Evolutionary conservation across 2,329 filamentous ascomycete species (phyloP).

Genomic region (Venturia oleaginea): DNA sequence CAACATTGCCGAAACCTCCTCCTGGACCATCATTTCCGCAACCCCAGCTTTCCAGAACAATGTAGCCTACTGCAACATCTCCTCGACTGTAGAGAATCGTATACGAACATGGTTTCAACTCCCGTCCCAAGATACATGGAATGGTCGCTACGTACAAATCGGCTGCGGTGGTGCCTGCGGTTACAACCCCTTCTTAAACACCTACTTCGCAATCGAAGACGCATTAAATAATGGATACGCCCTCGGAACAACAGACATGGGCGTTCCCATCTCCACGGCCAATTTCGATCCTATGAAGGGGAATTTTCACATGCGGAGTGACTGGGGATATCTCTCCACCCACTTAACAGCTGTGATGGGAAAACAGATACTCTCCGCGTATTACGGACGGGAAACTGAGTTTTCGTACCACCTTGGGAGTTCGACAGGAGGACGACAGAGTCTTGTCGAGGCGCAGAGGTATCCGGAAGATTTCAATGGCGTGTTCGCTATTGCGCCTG

Average conservation of each 20-base stretch:
- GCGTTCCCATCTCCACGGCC: background rate
- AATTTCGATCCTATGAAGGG: background rate
- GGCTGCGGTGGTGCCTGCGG: background rate
- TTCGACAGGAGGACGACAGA: conserved; percentile 3
- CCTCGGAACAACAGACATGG: background rate
- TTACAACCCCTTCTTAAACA: background rate
- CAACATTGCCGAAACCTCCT: background rate
- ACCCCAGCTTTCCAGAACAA: background rate
- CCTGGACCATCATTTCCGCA: background rate
- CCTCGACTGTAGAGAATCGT: background rate
- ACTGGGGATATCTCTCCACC: background rate
- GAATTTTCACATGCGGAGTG: background rate
- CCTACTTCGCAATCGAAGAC: background rate
- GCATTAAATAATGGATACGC: background rate
- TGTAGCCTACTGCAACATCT: background rate
- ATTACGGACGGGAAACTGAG: background rate
- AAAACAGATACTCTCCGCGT: background rate
- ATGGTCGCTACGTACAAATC: background rate
- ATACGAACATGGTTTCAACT: background rate
- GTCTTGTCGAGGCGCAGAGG: background rate
- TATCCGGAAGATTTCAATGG: conserved; percentile 8
- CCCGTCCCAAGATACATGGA: background rate
- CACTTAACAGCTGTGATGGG: conserved; percentile 1
- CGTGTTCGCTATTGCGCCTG: background rate
- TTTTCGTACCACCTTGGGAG: background rate